phyloP scores from a whole-genome alignment of 176 grass and related monocot genomes.

The Typha latifolia region DNA sequence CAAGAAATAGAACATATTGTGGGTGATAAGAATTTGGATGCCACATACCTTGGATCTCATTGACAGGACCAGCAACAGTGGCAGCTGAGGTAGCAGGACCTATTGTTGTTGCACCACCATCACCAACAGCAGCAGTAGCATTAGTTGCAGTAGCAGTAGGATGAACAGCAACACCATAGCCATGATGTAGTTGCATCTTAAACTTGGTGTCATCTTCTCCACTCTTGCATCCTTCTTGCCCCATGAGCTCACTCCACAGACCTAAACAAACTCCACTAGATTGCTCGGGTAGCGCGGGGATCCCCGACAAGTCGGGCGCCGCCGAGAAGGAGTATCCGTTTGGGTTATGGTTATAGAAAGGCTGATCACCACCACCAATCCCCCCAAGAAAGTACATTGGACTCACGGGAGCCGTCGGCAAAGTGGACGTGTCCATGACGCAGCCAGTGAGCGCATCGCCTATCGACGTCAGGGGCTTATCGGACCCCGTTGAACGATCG shows the following conservation, averaged over 20 bases:
- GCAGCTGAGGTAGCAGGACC: not conserved
- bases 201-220: not conserved
- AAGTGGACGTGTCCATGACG: slow-evolving; percentile 21
- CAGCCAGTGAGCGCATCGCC: not conserved
- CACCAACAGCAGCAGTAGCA: slow-evolving; percentile 5
- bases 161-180: slow-evolving; percentile 4
- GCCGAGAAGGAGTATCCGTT: too few species aligned
- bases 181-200: slow-evolving; percentile 32
- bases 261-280: not conserved
- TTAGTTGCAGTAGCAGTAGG: slow-evolving; percentile 11
- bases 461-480: slow-evolving; percentile 63
- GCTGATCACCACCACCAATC: slow-evolving; percentile 9
- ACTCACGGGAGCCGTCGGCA: not conserved
- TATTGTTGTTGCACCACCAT: too few species aligned
- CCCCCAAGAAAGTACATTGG: not conserved
- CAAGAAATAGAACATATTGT: too few species aligned
- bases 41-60: slow-evolving; percentile 54
- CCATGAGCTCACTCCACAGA: slow-evolving; percentile 8
- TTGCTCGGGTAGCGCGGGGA: too few species aligned
- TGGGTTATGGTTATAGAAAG: slow-evolving; percentile 22
- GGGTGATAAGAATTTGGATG: not conserved
- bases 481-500: slow-evolving; percentile 49
- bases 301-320: too few species aligned
- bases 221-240: slow-evolving; percentile 4
- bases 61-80: slow-evolving; percentile 19